Base-by-base conservation (phyloP, 2,329 filamentous ascomycete species). In the Alternaria atra region DNA sequence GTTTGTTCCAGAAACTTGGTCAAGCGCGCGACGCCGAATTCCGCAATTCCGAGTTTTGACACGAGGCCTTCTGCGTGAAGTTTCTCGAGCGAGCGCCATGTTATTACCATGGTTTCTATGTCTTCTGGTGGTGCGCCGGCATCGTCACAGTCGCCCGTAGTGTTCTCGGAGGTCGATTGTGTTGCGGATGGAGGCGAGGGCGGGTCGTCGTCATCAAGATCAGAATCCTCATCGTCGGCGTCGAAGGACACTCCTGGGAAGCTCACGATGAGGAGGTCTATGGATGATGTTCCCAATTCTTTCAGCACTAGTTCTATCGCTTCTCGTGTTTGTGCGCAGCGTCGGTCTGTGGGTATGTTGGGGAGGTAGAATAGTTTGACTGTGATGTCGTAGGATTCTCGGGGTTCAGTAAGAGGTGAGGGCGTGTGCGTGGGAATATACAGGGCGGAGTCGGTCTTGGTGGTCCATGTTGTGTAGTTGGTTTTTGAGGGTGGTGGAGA, bases 231-330 rank as follows among this genome's bases (percentile, higher is more conserved):
- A 77, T 93, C 94, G 74, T 95, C 92, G 50, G 94, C 94, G 70
- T 97, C 94, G 72, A 98, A 98, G 6, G 92, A 91, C 78, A 98
- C 90, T 48, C 92, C 93, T 0, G 95, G 94, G 78, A 97, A 98
- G 0, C 93, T 97, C 9, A 94, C 89, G 66, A 99, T 95, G 44
- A 99, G 85, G 29, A 99, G 86, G 76, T 98, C 93, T 66, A 98
- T 89, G 29, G 86, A 89, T 8, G 86, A 79, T 56, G 94, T 88
- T 54, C 89, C 86, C 58, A 99, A 82, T 79, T 97, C 92, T 76
- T 90, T 91, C 66, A 90, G 84, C 9, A 98, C 94, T 9, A 97
- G 81, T 52, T 88, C 83, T 67, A 99, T 84, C 1, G 95, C 94
- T 74, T 96, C 91, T 56, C 86, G 81, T 8, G 91, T 91, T 75